These are phyloP conservation scores for Xylariales sp. DNA, from an alignment of 2,329 filamentous ascomycete genomes.

Conservation along the genomic window DNA sequence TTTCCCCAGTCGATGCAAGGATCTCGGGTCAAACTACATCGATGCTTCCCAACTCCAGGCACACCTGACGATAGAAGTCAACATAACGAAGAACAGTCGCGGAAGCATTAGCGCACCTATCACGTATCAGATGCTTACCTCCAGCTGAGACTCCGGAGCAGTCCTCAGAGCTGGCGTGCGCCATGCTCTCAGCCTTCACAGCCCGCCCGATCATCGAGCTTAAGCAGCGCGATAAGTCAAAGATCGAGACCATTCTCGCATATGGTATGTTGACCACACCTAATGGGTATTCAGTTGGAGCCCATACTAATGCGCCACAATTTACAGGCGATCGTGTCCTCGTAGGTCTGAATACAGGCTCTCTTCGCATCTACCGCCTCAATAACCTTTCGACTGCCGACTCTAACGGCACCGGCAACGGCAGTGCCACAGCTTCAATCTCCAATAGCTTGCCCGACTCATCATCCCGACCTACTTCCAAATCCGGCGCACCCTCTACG, in stretches of 20 bases:
- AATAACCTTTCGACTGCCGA: slow-evolving; percentile 55
- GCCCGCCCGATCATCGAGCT: slow-evolving; percentile 97
- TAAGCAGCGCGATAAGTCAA: slow-evolving; percentile 89
- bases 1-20: too few relatives aligned
- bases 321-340: slow-evolving; percentile 75
- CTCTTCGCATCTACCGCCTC: slow-evolving; percentile 83
- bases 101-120: too few relatives aligned
- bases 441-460: slow-evolving; percentile 25
- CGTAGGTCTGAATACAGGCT: slow-evolving; percentile 86
- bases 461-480: slow-evolving; percentile 18
- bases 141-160: slow-evolving; percentile 8
- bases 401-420: slow-evolving; percentile 20
- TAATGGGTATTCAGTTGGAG: too few relatives aligned
- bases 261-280: slow-evolving; percentile 55
- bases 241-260: slow-evolving; percentile 91
- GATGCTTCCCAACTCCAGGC: too few relatives aligned
- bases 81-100: too few relatives aligned
- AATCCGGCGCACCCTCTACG: slow-evolving; percentile 29
- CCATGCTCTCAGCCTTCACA: slow-evolving; percentile 96
- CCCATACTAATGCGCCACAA: background rate
- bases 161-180: slow-evolving; percentile 20
- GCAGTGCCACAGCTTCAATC: slow-evolving; percentile 17
- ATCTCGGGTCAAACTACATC: too few relatives aligned
- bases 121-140: slow-evolving; percentile 7
- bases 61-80: too few relatives aligned